Percentiles rank a stretch among this genome's conserved stretches.
Conservation (phyloP, 2,329 filamentous ascomycete genomes). For the Aspergillus intermedius region DNA sequence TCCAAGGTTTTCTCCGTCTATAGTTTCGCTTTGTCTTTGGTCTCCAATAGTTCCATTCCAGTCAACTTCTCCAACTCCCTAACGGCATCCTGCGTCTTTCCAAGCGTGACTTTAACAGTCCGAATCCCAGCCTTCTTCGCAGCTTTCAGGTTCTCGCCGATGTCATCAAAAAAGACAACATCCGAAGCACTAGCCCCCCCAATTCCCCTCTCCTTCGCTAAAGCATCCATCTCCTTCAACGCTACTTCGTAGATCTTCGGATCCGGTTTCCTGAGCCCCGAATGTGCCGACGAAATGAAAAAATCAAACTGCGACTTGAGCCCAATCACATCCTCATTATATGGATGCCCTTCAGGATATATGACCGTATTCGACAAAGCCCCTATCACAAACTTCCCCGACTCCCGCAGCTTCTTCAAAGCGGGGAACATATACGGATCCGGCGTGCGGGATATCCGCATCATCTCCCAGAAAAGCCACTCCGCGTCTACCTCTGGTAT, state of each 20-base stretch:
- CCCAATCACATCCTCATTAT: slow-evolving; percentile 54
- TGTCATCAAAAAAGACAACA: slow-evolving; percentile 85
- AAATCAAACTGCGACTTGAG: slow-evolving; percentile 70
- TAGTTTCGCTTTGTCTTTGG: slow-evolving; percentile 30
- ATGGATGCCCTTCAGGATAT: slow-evolving; percentile 68
- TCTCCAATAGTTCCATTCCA: slow-evolving; percentile 49
- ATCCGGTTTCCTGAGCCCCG: slow-evolving; percentile 83
- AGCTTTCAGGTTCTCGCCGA: slow-evolving; percentile 84
- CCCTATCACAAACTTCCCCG: slow-evolving; percentile 63
- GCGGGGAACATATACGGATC: slow-evolving; percentile 90
- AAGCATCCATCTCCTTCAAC: slow-evolving; percentile 58
- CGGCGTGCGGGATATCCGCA: slow-evolving; percentile 60
- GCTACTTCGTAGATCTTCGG: slow-evolving; percentile 72
- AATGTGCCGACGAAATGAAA: slow-evolving; percentile 79
- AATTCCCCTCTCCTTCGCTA: slow-evolving; percentile 53
- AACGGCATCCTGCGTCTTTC: slow-evolving; percentile 72
- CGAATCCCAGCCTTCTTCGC: slow-evolving; percentile 67
- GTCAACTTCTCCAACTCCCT: slow-evolving; percentile 70
- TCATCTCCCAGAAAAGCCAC: slow-evolving; percentile 86
- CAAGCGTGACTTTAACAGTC: slow-evolving; percentile 79
- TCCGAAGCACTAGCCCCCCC: slow-evolving; percentile 55
- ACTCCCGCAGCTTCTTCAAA: slow-evolving; percentile 59
- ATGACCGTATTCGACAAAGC: slow-evolving; percentile 87
- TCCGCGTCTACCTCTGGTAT: slow-evolving; percentile 70
- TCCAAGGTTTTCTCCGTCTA: slow-evolving; percentile 7